These are phyloP conservation scores for Lyophyllum decastes DNA, from an alignment of 768 basidiomycete genomes.

Conservation along the genomic window DNA sequence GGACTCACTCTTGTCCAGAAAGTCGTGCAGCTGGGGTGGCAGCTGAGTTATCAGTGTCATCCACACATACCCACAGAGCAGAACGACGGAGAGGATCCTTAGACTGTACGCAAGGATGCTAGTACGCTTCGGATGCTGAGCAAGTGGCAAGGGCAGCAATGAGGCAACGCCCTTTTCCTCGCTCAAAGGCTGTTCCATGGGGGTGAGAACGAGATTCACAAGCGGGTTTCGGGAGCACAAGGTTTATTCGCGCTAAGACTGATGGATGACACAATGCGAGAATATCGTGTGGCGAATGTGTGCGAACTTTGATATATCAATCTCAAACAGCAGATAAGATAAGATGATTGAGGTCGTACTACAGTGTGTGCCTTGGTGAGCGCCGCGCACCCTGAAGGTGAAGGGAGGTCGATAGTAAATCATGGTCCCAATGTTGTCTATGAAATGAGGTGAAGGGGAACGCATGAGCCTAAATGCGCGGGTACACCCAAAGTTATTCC, in stretches of 20 bases:
- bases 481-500: no score
- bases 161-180: constrained; percentile 1
- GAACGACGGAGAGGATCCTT: background rate
- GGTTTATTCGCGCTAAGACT: background rate
- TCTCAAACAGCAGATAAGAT: background rate
- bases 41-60: background rate
- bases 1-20: background rate
- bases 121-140: background rate
- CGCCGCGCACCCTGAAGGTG: no score
- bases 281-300: no score
- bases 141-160: constrained; percentile 1
- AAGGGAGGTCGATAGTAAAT: no score
- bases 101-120: background rate
- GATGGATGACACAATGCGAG: background rate
- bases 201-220: constrained; percentile 2
- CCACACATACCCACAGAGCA: constrained; percentile 11
- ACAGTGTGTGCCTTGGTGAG: no score
- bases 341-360: no score
- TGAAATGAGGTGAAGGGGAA: no score
- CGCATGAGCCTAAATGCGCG: no score
- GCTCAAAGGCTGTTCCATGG: background rate
- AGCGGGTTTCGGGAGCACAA: background rate
- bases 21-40: background rate
- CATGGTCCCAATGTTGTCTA: no score
- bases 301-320: no score